These are phyloP conservation scores for Hypoxylon sp. DNA, from an alignment of 2,329 filamentous ascomycete species.

Conservation along the genomic window DNA sequence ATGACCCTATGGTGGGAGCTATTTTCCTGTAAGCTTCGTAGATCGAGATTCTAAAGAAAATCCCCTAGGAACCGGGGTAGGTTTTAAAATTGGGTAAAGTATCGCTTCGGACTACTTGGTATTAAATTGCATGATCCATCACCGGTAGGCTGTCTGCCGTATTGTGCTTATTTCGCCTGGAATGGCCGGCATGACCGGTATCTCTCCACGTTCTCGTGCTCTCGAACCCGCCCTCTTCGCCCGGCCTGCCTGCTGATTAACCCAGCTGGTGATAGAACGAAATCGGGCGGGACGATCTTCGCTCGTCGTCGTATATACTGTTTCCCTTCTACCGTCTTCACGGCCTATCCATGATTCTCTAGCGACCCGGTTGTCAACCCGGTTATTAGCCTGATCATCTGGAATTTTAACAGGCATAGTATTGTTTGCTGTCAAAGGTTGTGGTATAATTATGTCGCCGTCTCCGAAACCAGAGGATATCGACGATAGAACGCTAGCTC, in stretches of 20 bases:
- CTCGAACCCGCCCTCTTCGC: constrained; percentile 64
- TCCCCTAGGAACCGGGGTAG: neutral
- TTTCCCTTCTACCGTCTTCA: constrained; percentile 60
- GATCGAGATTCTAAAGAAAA: constrained; percentile 7
- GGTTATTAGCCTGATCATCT: neutral
- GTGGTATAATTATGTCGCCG: constrained; percentile 68
- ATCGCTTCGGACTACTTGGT: constrained; percentile 20
- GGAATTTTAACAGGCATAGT: constrained; percentile 33
- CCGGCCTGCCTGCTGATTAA: constrained; percentile 73
- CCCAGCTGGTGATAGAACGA: constrained; percentile 73
- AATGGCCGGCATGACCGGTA: constrained; percentile 50
- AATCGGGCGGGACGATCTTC: constrained; percentile 71
- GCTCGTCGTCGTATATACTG: constrained; percentile 67
- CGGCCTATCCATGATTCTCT: constrained; percentile 59
- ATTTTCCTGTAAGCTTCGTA: constrained; percentile 6
- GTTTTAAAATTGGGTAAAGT: constrained; percentile 14
- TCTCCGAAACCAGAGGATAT: constrained; percentile 77
- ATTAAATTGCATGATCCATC: constrained; percentile 35
- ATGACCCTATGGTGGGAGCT: neutral
- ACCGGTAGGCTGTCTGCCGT: constrained; percentile 48
- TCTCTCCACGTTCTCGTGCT: constrained; percentile 51
- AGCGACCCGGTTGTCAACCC: constrained; percentile 40
- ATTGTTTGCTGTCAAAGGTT: constrained; percentile 45
- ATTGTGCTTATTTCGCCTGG: constrained; percentile 45
- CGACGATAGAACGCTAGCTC: constrained; percentile 69